Evolutionary conservation across 208 protist species (phyloP).

Genomic region (Phytomonas francai): DNA sequence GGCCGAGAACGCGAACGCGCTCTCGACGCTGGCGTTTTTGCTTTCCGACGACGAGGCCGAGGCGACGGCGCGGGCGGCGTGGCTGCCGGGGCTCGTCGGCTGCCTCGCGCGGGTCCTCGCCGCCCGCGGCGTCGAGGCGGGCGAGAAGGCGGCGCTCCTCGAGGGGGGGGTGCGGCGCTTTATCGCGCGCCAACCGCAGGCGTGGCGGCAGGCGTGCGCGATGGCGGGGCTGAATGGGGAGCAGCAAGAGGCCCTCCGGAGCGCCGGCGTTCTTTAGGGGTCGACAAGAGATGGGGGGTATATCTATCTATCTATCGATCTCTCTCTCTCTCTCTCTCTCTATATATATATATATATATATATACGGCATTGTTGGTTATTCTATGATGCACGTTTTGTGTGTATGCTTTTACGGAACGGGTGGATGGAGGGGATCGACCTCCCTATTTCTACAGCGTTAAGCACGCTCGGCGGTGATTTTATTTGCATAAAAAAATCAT

Average conservation of each 20-base stretch:
- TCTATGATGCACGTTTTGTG: background rate
- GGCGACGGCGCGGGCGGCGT: slow-evolving; percentile 18
- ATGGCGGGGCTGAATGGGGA: slow-evolving; percentile 23
- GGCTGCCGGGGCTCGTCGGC: slow-evolving; percentile 26
- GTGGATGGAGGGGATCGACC: background rate
- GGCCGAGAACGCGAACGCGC: slow-evolving; percentile 64
- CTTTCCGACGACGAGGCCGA: slow-evolving; percentile 11
- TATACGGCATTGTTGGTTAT: background rate
- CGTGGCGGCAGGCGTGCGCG: slow-evolving; percentile 25
- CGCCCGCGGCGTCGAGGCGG: slow-evolving; percentile 33
- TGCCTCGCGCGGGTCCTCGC: slow-evolving; percentile 36
- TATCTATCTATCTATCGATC: slow-evolving; percentile 12
- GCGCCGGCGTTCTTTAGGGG: background rate
- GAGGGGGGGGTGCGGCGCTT: slow-evolving; percentile 25
- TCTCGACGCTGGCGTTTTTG: slow-evolving; percentile 40
- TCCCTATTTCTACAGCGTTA: background rate
- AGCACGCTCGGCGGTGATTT: too few relatives aligned
- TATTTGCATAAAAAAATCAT: too few relatives aligned
- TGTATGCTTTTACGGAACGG: background rate
- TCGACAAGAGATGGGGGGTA: background rate
- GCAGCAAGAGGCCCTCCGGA: slow-evolving; percentile 22
- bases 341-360: background rate
- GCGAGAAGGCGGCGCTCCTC: slow-evolving; percentile 42
- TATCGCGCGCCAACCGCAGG: slow-evolving; percentile 13
- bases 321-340: background rate